phyloP scores from a whole-genome alignment of 2,329 filamentous ascomycete genomes.

The Beauveria australis region DNA sequence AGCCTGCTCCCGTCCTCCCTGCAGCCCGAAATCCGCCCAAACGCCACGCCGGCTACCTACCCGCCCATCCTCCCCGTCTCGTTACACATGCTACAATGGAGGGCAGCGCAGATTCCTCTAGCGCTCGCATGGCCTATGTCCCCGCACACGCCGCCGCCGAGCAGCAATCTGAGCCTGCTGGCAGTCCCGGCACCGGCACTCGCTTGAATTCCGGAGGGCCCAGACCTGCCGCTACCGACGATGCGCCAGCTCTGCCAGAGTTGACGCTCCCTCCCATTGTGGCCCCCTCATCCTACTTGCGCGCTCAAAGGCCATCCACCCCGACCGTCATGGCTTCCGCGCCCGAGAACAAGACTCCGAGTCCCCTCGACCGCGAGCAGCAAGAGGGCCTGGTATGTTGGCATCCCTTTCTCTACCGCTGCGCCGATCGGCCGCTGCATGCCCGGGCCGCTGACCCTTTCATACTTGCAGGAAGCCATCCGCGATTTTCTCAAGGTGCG shows the following conservation, averaged over 20 bases:
- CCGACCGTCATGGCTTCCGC: slow-evolving; percentile 26
- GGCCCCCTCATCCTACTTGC: slow-evolving; percentile 52
- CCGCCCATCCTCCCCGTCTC: not conserved
- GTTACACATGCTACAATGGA: slow-evolving; percentile 7
- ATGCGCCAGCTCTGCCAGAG: slow-evolving; percentile 13
- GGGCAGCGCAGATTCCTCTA: slow-evolving; percentile 5
- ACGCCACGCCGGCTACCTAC: slow-evolving; percentile 1
- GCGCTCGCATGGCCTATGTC: slow-evolving; percentile 8
- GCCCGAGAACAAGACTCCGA: slow-evolving; percentile 35
- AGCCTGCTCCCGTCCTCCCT: not conserved
- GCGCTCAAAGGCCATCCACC: slow-evolving; percentile 26
- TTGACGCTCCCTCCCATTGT: slow-evolving; percentile 45
- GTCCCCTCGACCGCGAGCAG: slow-evolving; percentile 66
- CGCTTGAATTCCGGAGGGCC: slow-evolving; percentile 14
- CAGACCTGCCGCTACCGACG: slow-evolving; percentile 10
- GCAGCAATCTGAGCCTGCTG: slow-evolving; percentile 1
- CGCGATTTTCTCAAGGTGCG: slow-evolving; percentile 93
- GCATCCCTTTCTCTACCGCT: not conserved
- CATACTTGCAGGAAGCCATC: slow-evolving; percentile 62
- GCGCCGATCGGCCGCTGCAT: not conserved
- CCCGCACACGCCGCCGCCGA: slow-evolving; percentile 3
- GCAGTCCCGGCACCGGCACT: slow-evolving; percentile 9
- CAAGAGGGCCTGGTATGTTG: slow-evolving; percentile 64
- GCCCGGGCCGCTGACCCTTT: slow-evolving; percentile 6
- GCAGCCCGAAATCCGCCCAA: not conserved